Base-by-base conservation (phyloP, 192 early-diverging fungal genomes). In the Coemansia sp. region DNA sequence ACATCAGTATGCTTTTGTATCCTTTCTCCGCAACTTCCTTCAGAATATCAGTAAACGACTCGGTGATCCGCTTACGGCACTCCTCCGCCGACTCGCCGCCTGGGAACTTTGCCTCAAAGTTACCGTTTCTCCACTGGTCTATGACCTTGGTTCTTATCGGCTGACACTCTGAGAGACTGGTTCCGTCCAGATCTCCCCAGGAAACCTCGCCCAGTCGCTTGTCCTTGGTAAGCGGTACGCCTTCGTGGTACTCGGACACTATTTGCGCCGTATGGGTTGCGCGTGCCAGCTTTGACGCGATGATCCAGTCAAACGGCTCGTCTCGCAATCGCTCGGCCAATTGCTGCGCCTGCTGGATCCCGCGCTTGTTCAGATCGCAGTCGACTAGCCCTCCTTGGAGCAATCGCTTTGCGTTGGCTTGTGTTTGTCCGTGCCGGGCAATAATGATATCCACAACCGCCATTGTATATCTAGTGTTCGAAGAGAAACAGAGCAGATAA, bases 371-470 rank as follows among this genome's bases (percentile, higher is more conserved):
- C 10, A 81, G 67, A 10, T 70, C 70, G 10, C 63, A 60, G 42
- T 81, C 75, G 17, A 73, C 45, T 7, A 54, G 40, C 54, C 73
- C 63, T 25, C 79, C 79, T 25, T 81, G 79, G 23, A 81, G 56
- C 17, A 75, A 32, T 11, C 46, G 43, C 8, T 54, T 48, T 11
- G 73, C 73, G 29, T 81, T 81, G 70, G 70, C 73, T 11, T 62
- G 61, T 45, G 79, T 81, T 48, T 81, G 73, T 0, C 79, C 79
- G 46, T 81, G 79, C 23, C 79, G 67, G 4, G 79, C 79, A 4
- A 81, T 52, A 36, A 59, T 66, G 9, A 81, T 59, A 19, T 72
- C 63, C 11, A 75, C 38, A 25, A n/a, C 20, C 2, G 62, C 61
- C 71, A 74, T 74, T 50, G 19, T 50, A 3, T 45, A 17, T 45